These are phyloP conservation scores for Coelastrella sp. DNA, from an alignment of 139 green algal species.

Conservation along the genomic window DNA sequence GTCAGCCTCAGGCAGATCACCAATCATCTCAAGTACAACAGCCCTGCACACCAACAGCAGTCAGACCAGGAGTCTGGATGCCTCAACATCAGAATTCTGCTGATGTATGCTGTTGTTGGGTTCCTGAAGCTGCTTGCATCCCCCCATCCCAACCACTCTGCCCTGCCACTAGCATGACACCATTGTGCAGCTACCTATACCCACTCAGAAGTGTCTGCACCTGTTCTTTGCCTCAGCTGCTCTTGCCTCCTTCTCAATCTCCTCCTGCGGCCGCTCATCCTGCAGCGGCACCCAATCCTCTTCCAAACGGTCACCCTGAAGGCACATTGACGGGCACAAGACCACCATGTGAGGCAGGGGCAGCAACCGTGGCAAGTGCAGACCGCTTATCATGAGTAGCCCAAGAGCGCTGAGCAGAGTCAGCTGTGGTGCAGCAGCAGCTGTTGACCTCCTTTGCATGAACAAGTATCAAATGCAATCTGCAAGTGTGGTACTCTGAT, in stretches of 20 bases:
- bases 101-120: neutral
- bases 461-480: neutral
- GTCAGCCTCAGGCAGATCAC: conserved; percentile 92
- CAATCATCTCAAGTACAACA: conserved; percentile 99
- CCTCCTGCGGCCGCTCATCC: conserved; percentile 77
- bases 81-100: neutral
- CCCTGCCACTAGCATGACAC: too few species aligned
- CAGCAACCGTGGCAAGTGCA: too few species aligned
- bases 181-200: too few species aligned
- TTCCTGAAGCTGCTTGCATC: too few species aligned
- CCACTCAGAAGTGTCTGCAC: neutral
- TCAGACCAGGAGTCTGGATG: neutral
- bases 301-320: conserved; percentile 90
- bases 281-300: conserved; percentile 94
- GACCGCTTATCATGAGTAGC: too few species aligned
- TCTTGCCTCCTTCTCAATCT: conserved; percentile 84
- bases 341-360: neutral
- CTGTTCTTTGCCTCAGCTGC: conserved; percentile 85
- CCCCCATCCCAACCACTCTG: too few species aligned
- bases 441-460: too few species aligned
- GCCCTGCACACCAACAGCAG: conserved; percentile 54
- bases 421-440: too few species aligned
- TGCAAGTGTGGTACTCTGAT: neutral
- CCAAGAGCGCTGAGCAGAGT: too few species aligned
- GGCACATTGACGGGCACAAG: neutral